Base-by-base conservation (phyloP, 2,329 filamentous ascomycete genomes). In the Pseudomassariella vexata region DNA sequence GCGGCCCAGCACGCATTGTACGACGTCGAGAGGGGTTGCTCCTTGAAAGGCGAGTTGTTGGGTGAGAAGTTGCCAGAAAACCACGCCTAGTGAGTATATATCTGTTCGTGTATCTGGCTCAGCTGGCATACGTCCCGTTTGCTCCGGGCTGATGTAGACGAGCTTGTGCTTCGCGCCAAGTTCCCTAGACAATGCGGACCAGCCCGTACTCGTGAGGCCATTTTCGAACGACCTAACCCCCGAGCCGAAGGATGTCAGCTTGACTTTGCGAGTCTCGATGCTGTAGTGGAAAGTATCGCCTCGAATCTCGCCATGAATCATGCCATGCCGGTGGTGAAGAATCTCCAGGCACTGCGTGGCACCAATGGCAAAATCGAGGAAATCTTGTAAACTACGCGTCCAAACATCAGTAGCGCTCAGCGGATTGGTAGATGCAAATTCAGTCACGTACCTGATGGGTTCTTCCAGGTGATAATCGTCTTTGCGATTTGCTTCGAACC, bases 81-180 rank as follows among this genome's bases (percentile, higher is more conserved):
- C 59, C 23, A 95, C 80, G 4, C 90, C 90, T 1, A 95, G 65
- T 1, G 86, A 89, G 62, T 95, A 95, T 19, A 95, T 94, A 56
- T 96, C 90, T 11, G 90, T 95, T 24, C 90, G 76, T 25, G 76
- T 85, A 58, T 95, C 90, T 2, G 90, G 90, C 55, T 95, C 89
- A 4, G 85, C 87, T 3, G 88, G 85, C 73, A 95, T 83, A 14
- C 90, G 80, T 10, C 90, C 90, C 3, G 90, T 95, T 63, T 95
- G 90, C 53, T 96, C 90, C 0, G 90, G 89, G 28, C 88, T 90
- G 52, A 95, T 94, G 52, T 87, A 95, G 31, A 89, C 78, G 14
- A 96, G 67, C 58, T 94, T 95, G 52, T 89, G 82, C 59, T 87
- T 88, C 24, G 88, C 85, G 3, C 89, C 89, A 6, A 88, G 62